These are phyloP conservation scores for Ogataea kodamae DNA, from an alignment of 805 yeast species.

Conservation along the genomic window DNA sequence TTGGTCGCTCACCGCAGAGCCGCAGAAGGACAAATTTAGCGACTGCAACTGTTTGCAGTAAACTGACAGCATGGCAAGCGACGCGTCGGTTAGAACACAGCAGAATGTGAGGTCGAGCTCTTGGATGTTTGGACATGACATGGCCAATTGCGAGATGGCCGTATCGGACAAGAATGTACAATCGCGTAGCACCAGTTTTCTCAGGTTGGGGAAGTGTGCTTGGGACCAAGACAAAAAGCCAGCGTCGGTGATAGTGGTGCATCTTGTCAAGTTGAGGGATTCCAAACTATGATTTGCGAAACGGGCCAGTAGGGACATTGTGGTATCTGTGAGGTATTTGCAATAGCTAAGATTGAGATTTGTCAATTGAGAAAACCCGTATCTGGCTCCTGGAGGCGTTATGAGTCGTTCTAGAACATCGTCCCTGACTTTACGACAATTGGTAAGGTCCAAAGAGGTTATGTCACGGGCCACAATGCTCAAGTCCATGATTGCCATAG, in stretches of 20 bases:
- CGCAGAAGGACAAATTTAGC: slow-evolving; percentile 69
- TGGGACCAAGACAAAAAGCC: slow-evolving; percentile 69
- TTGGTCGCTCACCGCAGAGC: slow-evolving; percentile 74
- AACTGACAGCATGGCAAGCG: slow-evolving; percentile 61
- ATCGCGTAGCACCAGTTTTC: slow-evolving; percentile 55
- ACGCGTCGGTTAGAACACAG: slow-evolving; percentile 67
- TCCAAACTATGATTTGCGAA: slow-evolving; percentile 56
- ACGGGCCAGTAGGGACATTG: slow-evolving; percentile 59
- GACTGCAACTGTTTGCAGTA: slow-evolving; percentile 56
- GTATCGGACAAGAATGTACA: slow-evolving; percentile 71
- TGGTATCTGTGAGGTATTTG: slow-evolving; percentile 65
- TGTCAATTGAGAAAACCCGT: slow-evolving; percentile 58
- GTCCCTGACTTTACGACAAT: slow-evolving; percentile 71
- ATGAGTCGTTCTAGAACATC: slow-evolving; percentile 66
- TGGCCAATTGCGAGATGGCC: slow-evolving; percentile 58
- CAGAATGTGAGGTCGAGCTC: slow-evolving; percentile 66
- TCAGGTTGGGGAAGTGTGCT: slow-evolving; percentile 51
- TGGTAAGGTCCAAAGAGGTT: slow-evolving; percentile 61
- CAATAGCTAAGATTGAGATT: slow-evolving; percentile 65
- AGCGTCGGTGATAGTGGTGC: slow-evolving; percentile 73
- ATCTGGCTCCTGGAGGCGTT: slow-evolving; percentile 42
- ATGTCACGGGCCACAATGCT: slow-evolving; percentile 60
- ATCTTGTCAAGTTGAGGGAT: slow-evolving; percentile 61
- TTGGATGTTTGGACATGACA: slow-evolving; percentile 56
- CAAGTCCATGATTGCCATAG: slow-evolving; percentile 79